phyloP scores from a whole-genome alignment of 1,284 basidiomycete species.

The Hemileia vastatrix region DNA sequence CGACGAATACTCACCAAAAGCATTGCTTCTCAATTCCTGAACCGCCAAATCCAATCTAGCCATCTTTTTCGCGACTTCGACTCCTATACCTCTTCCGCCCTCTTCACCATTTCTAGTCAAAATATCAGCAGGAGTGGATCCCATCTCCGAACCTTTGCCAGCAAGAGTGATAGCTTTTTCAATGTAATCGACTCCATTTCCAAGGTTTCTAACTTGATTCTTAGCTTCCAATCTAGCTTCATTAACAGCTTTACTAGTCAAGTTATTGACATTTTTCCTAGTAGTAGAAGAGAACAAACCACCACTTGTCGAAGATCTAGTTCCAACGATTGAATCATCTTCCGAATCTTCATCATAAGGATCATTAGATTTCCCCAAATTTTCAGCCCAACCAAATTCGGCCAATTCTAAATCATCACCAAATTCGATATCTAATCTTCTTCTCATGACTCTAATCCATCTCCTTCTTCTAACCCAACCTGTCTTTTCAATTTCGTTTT shows the following conservation, averaged over 20 bases:
- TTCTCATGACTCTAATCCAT: conserved; percentile 80
- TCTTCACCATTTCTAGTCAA: neutral
- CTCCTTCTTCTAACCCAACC: conserved; percentile 51
- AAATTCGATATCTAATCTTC: conserved; percentile 69
- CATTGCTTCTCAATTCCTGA: conserved; percentile 62
- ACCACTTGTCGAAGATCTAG: neutral
- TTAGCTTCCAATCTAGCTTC: neutral
- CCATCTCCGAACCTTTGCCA: conserved; percentile 27
- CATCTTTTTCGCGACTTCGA: conserved; percentile 60
- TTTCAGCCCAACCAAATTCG: conserved; percentile 58
- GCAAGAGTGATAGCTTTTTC: conserved; percentile 33
- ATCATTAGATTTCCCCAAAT: neutral
- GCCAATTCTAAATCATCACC: conserved; percentile 37
- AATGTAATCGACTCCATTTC: conserved; percentile 33
- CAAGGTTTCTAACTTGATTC: conserved; percentile 22
- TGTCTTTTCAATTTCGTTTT: conserved; percentile 32
- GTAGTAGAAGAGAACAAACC: neutral
- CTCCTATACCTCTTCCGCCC: conserved; percentile 44
- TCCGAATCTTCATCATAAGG: neutral
- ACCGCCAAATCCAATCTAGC: conserved; percentile 71
- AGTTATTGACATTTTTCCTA: neutral
- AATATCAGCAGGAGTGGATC: conserved; percentile 30
- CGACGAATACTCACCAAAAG: conserved; percentile 54
- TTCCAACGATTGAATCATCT: neutral
- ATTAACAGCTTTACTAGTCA: neutral